Conservation (phyloP, 306 rosid genomes). For the Casuarina cunninghamiana region DNA sequence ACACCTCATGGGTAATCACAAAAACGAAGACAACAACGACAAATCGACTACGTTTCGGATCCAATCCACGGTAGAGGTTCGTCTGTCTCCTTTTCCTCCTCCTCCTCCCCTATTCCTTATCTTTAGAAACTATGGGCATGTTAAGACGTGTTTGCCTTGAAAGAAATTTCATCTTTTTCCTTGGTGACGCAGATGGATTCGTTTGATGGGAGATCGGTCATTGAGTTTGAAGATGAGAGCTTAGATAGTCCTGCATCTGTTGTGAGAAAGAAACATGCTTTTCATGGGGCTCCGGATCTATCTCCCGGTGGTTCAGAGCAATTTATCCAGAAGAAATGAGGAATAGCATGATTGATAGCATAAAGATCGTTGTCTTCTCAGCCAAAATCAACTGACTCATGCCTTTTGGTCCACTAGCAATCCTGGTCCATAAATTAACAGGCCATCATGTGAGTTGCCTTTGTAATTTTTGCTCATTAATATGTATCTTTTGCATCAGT, state of each 20-base stretch:
- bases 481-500: background rate
- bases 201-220: conserved; percentile 21
- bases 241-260: conserved; percentile 34
- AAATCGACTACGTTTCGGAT: conserved; percentile 20
- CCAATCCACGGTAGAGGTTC: conserved; percentile 40
- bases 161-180: background rate
- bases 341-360: conserved; percentile 40
- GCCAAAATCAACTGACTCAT: conserved; percentile 46
- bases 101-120: background rate
- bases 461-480: background rate
- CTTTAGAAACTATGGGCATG: too few species aligned
- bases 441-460: conserved; percentile 51
- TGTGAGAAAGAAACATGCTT: conserved; percentile 28
- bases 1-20: conserved; percentile 30
- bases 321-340: conserved; percentile 20
- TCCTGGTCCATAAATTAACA: conserved; percentile 33
- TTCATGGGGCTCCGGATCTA: conserved; percentile 23
- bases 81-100: background rate
- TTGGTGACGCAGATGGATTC: conserved; percentile 39
- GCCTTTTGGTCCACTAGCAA: conserved; percentile 52
- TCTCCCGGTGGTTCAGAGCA: conserved; percentile 29
- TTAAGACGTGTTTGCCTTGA: background rate
- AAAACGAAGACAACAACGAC: conserved; percentile 6
- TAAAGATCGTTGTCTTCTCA: conserved; percentile 46
- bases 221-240: conserved; percentile 46